Evolutionary conservation across 495 filamentous ascomycete genomes (phyloP).

Genomic region (Hypomontagnella monticulosa): DNA sequence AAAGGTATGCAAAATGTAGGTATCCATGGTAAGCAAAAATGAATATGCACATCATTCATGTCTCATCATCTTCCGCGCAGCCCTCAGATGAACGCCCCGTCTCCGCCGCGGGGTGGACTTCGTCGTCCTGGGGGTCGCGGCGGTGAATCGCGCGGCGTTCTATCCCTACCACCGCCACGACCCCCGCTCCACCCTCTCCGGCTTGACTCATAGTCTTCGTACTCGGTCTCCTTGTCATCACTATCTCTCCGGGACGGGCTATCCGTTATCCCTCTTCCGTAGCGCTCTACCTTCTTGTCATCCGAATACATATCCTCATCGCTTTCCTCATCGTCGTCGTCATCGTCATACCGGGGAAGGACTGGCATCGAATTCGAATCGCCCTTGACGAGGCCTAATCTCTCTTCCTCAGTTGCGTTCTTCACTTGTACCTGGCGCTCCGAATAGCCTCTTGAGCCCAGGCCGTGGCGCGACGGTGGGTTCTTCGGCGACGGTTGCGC

Average conservation of each 20-base stretch:
- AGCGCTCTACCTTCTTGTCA: constrained; percentile 48
- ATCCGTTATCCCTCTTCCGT: constrained; percentile 55
- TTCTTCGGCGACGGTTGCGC: constrained; percentile 36
- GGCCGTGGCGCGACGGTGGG: constrained; percentile 50
- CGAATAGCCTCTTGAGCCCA: constrained; percentile 61
- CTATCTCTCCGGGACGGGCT: constrained; percentile 39
- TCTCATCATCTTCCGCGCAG: constrained; percentile 36
- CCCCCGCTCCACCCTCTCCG: constrained; percentile 38
- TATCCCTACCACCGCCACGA: constrained; percentile 31
- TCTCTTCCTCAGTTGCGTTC: constrained; percentile 85
- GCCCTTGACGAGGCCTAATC: constrained; percentile 84
- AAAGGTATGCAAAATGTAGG: constrained; percentile 24
- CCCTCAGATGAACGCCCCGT: constrained; percentile 41
- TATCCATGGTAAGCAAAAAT: constrained; percentile 37
- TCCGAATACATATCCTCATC: constrained; percentile 47
- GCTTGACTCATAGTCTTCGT: constrained; percentile 35
- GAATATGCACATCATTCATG: constrained; percentile 39
- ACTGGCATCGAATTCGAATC: constrained; percentile 62
- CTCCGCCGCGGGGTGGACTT: constrained; percentile 33
- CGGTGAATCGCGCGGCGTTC: constrained; percentile 29
- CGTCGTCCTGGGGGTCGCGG: constrained; percentile 36
- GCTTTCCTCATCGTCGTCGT: constrained; percentile 43
- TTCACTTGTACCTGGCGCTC: constrained; percentile 54
- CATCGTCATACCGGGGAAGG: constrained; percentile 50
- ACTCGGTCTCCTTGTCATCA: constrained; percentile 32